A percentile compares a stretch with the other conserved stretches of the same genome.
Conservation (phyloP, 148 eudicot species). For the Suaeda aralocaspica region DNA sequence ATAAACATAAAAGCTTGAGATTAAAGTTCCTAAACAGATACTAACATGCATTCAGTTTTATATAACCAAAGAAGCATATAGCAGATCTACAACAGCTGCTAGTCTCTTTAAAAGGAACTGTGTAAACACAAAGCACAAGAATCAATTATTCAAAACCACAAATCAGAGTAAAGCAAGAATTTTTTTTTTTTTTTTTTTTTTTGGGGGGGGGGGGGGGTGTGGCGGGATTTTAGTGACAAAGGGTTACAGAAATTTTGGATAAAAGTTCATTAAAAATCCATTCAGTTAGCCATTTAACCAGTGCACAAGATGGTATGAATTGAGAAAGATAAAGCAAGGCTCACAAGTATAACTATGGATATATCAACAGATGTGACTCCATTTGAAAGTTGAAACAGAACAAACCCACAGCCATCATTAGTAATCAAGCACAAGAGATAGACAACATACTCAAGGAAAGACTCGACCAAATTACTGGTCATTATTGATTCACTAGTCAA, state of each 20-base stretch:
- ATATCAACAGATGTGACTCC: background rate
- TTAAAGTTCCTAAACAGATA: background rate
- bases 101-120: background rate
- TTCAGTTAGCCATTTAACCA: background rate
- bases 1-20: background rate
- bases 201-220: too few species aligned
- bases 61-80: background rate
- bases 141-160: background rate
- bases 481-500: conserved; percentile 78
- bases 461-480: conserved; percentile 82
- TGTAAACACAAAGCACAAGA: background rate
- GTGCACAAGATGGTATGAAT: background rate
- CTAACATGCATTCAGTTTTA: background rate
- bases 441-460: conserved; percentile 79
- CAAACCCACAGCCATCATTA: background rate
- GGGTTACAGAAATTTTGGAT: background rate
- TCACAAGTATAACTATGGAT: background rate
- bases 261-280: background rate
- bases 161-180: background rate
- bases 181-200: too few species aligned
- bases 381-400: background rate
- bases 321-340: background rate
- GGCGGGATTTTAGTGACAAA: too few species aligned
- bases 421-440: background rate
- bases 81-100: conserved; percentile 4